Percentiles rank a stretch among this genome's conserved stretches.
Conservation (phyloP, 2,329 filamentous ascomycete genomes). For the Botrytis fragariae region DNA sequence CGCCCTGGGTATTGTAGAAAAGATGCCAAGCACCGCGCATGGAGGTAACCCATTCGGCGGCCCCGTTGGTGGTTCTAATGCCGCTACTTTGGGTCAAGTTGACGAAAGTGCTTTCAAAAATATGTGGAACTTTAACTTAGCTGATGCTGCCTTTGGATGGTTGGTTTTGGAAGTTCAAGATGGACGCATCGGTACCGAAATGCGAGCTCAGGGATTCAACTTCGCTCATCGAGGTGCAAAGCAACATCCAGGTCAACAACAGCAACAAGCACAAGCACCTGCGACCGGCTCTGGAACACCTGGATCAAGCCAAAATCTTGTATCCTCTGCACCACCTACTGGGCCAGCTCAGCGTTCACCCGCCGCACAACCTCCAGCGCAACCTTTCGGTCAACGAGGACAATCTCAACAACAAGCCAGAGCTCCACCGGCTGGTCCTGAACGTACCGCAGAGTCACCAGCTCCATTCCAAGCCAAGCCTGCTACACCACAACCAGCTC, state of each 20-base stretch:
- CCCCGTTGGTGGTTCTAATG: constrained; percentile 65
- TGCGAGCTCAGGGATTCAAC: constrained; percentile 98
- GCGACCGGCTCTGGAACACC: constrained; percentile 40
- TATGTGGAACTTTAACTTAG: constrained; percentile 99
- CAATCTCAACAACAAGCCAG: constrained; percentile 36
- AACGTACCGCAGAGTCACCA: constrained; percentile 37
- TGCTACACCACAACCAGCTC: constrained; percentile 46
- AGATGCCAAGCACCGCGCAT: constrained; percentile 94
- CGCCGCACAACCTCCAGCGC: constrained; percentile 30
- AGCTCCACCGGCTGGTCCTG: constrained; percentile 33
- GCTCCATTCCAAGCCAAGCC: constrained; percentile 43
- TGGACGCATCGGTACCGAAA: constrained; percentile 94
- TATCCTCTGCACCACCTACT: constrained; percentile 36
- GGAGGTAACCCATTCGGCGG: constrained; percentile 97
- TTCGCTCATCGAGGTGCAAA: constrained; percentile 94
- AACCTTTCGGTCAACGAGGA: constrained; percentile 32
- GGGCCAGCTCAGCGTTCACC: constrained; percentile 36
- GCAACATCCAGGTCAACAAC: constrained; percentile 50
- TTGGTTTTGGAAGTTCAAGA: constrained; percentile 92
- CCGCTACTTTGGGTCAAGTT: constrained; percentile 75
- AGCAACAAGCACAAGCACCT: constrained; percentile 35
- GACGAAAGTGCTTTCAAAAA: constrained; percentile 99
- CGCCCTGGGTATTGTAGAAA: constrained; percentile 89
- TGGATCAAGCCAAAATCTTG: constrained; percentile 37
- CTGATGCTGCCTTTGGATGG: constrained; percentile 96